phyloP scores from a whole-genome alignment of 371 early-diverging fungal species.

The Rhizopus arrhizus region DNA sequence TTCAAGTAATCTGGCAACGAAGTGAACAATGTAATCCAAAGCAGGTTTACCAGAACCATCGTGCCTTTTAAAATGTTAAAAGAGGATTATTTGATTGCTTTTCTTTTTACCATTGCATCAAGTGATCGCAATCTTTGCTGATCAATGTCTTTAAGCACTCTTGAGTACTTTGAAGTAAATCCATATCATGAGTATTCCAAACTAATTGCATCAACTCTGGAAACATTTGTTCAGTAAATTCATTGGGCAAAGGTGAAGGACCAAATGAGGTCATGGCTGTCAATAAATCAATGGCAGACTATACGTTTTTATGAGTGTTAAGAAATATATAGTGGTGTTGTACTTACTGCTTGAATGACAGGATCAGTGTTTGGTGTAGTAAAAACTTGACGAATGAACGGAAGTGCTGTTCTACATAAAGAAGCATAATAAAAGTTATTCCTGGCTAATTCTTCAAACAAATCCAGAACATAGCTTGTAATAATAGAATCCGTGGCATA shows the following conservation, averaged over 20 bases:
- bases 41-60: slow-evolving; percentile 73
- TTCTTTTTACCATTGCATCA: slow-evolving; percentile 57
- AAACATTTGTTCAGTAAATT: slow-evolving; percentile 77
- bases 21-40: slow-evolving; percentile 75
- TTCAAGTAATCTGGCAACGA: slow-evolving; percentile 75
- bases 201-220: slow-evolving; percentile 79
- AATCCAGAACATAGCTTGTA: slow-evolving; percentile 73
- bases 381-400: slow-evolving; percentile 67
- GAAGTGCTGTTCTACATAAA: slow-evolving; percentile 71
- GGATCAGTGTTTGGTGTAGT: slow-evolving; percentile 48
- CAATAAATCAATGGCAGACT: slow-evolving; percentile 78
- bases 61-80: slow-evolving; percentile 30
- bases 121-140: slow-evolving; percentile 64
- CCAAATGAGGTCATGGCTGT: slow-evolving; percentile 63
- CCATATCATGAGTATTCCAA: slow-evolving; percentile 64
- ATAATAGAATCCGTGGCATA: slow-evolving; percentile 71
- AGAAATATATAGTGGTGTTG: not conserved
- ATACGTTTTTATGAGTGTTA: not conserved
- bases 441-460: slow-evolving; percentile 76
- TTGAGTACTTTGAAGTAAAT: slow-evolving; percentile 62
- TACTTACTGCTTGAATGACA: slow-evolving; percentile 57
- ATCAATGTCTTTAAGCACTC: slow-evolving; percentile 67
- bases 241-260: slow-evolving; percentile 73
- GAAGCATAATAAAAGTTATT: slow-evolving; percentile 64
- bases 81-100: not conserved